phyloP scores from a whole-genome alignment of 2,329 filamentous ascomycete species.

The Monosporascus sp. region DNA sequence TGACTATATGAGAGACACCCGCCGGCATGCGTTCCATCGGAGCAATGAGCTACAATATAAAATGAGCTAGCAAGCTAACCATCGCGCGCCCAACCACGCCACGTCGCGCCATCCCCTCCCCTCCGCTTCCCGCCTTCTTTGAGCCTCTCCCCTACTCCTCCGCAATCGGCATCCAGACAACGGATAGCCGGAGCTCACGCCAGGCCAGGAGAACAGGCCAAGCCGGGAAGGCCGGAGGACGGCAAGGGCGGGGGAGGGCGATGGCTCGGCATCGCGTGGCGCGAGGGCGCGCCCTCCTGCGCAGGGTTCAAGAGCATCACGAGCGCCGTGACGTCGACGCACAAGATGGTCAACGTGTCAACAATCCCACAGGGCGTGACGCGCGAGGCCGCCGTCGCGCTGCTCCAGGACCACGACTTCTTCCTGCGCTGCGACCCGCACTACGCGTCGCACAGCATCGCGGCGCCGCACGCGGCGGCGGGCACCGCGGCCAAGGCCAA shows the following conservation, averaged over 20 bases:
- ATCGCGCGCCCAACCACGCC: too few relatives aligned
- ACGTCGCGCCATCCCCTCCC: too few relatives aligned
- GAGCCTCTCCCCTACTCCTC: too few relatives aligned
- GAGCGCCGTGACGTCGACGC: neutral
- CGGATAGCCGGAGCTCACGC: neutral
- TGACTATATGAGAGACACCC: too few relatives aligned
- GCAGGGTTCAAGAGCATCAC: neutral
- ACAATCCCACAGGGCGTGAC: conserved; percentile 31
- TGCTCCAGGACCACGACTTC: conserved; percentile 47
- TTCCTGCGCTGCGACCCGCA: conserved; percentile 50
- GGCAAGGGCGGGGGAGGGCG: neutral
- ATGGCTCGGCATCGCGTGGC: neutral
- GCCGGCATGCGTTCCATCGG: too few relatives aligned
- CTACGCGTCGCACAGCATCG: conserved; percentile 31
- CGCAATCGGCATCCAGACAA: too few relatives aligned
- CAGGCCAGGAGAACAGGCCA: neutral
- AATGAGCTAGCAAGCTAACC: too few relatives aligned
- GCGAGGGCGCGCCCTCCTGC: neutral
- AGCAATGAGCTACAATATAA: too few relatives aligned
- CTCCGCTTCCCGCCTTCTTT: too few relatives aligned
- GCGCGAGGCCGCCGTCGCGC: conserved; percentile 27
- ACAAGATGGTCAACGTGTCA: conserved; percentile 35
- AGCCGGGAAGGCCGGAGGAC: neutral
- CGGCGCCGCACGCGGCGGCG: conserved; percentile 15
- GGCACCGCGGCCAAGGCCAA: conserved; percentile 18